These are phyloP conservation scores for Eucalyptus sp. DNA, from an alignment of 345 rosid species.

Conservation along the genomic window DNA sequence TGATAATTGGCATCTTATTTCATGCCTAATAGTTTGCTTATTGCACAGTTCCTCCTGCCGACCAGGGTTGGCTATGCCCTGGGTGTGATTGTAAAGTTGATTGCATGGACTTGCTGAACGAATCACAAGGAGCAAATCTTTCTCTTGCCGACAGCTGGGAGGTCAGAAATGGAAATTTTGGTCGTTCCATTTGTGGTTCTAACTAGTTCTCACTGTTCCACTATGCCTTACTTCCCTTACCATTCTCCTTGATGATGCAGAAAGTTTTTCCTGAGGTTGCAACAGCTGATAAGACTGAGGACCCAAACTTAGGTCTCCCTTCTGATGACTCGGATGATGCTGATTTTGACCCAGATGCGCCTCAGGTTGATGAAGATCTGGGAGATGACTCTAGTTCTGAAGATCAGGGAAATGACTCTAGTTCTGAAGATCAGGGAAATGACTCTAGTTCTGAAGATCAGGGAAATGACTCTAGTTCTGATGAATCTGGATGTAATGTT, in stretches of 20 bases:
- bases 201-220: neutral
- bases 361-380: conserved; percentile 26
- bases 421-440: conserved; percentile 28
- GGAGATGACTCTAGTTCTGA: conserved; percentile 44
- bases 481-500: conserved; percentile 47
- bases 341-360: conserved; percentile 54
- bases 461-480: conserved; percentile 44
- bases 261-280: conserved; percentile 87
- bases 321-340: conserved; percentile 84
- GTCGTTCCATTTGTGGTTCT: neutral
- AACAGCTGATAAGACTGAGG: conserved; percentile 32
- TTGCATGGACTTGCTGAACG: conserved; percentile 69
- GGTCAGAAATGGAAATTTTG: conserved; percentile 24
- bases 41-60: conserved; percentile 82
- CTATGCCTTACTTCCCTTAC: neutral
- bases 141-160: conserved; percentile 66
- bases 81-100: conserved; percentile 87
- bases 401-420: conserved; percentile 36
- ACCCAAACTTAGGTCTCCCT: conserved; percentile 50
- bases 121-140: conserved; percentile 58
- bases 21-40: neutral
- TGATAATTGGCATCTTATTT: neutral
- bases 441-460: conserved; percentile 38
- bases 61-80: conserved; percentile 95
- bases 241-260: conserved; percentile 25